These are phyloP conservation scores for Graphiopsis chlorocephala DNA, from an alignment of 2,329 filamentous ascomycete species.

Conservation along the genomic window DNA sequence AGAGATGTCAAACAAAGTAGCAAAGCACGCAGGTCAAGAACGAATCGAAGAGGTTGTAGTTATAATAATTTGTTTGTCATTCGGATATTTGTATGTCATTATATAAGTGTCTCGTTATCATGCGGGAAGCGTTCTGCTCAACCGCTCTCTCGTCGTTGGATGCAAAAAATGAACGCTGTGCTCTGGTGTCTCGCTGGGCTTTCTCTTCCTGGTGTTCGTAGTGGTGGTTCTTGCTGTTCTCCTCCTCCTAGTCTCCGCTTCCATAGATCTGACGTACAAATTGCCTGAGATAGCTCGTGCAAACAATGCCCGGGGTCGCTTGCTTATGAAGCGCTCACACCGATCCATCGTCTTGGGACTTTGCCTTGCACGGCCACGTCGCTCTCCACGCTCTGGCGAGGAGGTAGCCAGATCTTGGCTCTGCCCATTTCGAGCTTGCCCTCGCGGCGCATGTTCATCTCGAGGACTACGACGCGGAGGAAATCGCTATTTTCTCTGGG, in stretches of 20 bases:
- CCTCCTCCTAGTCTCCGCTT: background rate
- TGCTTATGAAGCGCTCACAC: conserved; percentile 27
- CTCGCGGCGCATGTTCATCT: conserved; percentile 65
- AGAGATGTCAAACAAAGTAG: too few relatives aligned
- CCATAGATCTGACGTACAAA: background rate
- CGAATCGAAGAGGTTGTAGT: background rate
- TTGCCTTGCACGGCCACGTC: conserved; percentile 19
- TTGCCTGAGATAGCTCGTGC: background rate
- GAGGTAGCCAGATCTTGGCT: conserved; percentile 61
- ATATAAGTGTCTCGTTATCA: background rate
- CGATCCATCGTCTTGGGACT: conserved; percentile 31
- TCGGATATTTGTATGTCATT: background rate
- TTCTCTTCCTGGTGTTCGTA: background rate
- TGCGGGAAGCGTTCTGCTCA: background rate
- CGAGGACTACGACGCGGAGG: conserved; percentile 61
- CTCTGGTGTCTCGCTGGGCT: background rate
- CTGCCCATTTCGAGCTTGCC: conserved; percentile 60
- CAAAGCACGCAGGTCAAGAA: background rate
- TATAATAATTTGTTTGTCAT: background rate
- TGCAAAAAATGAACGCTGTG: background rate
- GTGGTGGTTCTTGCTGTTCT: background rate
- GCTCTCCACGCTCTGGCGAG: conserved; percentile 41
- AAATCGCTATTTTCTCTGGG: conserved; percentile 64
- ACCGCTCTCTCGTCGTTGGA: background rate
- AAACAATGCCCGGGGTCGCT: background rate